Conservation (phyloP, 352 stramenopile genomes). For the Globisporangium orthogonon region DNA sequence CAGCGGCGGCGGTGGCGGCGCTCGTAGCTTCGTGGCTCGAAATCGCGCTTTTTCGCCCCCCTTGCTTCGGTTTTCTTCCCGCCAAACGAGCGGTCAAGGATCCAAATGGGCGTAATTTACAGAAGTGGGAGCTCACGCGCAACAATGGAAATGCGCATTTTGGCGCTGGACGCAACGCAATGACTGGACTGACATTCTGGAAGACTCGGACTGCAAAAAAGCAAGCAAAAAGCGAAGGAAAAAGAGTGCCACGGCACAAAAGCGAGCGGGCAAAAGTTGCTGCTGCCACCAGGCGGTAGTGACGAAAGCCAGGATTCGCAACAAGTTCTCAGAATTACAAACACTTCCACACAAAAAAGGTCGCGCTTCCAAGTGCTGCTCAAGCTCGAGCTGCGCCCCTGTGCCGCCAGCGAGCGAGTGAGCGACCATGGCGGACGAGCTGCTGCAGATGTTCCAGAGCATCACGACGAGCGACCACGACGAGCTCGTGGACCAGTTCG, state of each 20-base stretch:
- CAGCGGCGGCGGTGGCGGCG: no score
- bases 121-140: no score
- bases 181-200: neutral
- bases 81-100: neutral
- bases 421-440: constrained; percentile 57
- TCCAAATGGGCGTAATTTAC: neutral
- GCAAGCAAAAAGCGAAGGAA: neutral
- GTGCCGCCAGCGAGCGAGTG: neutral
- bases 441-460: constrained; percentile 85
- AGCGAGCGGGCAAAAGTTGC: neutral
- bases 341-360: no score
- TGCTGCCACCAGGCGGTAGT: neutral
- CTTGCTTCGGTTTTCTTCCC: neutral
- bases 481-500: constrained; percentile 81
- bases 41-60: neutral
- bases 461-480: constrained; percentile 85
- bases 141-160: neutral
- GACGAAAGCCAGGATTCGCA: no score
- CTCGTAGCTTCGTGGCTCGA: neutral
- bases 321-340: no score
- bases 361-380: no score
- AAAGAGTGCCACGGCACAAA: neutral
- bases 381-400: neutral
- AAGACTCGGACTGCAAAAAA: neutral
- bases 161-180: neutral